Evolutionary conservation across 257 asterid species (phyloP).

Genomic region (Solanum sejunctum): DNA sequence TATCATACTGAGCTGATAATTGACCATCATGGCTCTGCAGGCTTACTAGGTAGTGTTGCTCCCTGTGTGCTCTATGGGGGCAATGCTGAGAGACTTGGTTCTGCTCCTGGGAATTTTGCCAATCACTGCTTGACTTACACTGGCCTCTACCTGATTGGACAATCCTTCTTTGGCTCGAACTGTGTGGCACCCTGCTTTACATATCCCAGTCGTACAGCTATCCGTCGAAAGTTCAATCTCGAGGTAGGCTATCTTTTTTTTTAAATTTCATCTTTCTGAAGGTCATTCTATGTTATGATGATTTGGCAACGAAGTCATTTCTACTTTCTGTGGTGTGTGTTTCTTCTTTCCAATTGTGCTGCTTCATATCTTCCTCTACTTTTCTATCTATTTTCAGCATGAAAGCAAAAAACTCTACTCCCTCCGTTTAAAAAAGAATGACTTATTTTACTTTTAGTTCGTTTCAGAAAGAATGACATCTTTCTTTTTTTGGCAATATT

Average conservation of each 20-base stretch:
- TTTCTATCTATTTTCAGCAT: background rate
- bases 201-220: constrained; percentile 69
- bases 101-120: constrained; percentile 52
- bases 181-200: constrained; percentile 86
- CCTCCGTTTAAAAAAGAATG: too few species aligned
- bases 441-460: too few species aligned
- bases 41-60: constrained; percentile 70
- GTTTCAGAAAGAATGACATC: too few species aligned
- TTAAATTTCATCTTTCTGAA: background rate
- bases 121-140: constrained; percentile 88
- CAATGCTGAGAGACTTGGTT: constrained; percentile 75
- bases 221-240: constrained; percentile 70
- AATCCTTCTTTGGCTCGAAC: constrained; percentile 61
- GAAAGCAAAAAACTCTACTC: background rate
- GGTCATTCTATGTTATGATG: background rate
- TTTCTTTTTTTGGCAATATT: too few species aligned
- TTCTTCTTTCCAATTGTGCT: background rate
- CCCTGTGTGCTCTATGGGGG: constrained; percentile 93
- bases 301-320: background rate
- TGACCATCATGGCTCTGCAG: constrained; percentile 25
- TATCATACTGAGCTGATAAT: background rate
- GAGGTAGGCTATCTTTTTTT: constrained; percentile 35
- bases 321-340: background rate
- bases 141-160: constrained; percentile 68
- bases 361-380: background rate